phyloP scores from a whole-genome alignment of 495 filamentous ascomycete genomes.

The Trichoderma virens region DNA sequence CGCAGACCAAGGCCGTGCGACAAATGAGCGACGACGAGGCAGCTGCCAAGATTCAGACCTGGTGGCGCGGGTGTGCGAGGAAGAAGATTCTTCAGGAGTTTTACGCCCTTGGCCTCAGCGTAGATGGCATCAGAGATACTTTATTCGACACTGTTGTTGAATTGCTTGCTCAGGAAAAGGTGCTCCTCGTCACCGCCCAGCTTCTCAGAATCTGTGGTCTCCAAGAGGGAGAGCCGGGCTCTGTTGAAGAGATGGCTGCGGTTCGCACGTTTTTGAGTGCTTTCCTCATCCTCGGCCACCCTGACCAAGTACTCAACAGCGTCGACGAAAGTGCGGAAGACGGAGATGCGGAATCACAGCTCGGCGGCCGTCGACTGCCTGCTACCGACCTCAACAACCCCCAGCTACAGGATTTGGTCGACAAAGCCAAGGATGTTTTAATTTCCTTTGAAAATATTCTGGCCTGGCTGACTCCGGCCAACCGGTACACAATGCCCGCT shows the following conservation, averaged over 20 bases:
- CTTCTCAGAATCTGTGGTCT: conserved; percentile 72
- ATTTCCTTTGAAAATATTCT: conserved; percentile 74
- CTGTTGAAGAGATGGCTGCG: conserved; percentile 66
- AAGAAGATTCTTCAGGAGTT: conserved; percentile 60
- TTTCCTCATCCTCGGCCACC: conserved; percentile 88
- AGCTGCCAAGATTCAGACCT: conserved; percentile 63
- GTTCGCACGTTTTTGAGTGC: conserved; percentile 87
- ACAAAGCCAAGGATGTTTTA: conserved; percentile 79
- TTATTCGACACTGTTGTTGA: conserved; percentile 75
- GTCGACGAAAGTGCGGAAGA: conserved; percentile 60
- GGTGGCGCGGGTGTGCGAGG: conserved; percentile 60
- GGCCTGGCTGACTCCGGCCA: conserved; percentile 42
- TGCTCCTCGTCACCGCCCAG: conserved; percentile 60
- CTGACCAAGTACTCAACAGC: conserved; percentile 71
- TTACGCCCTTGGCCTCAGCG: conserved; percentile 58
- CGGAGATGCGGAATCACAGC: conserved; percentile 60
- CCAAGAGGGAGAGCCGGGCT: conserved; percentile 59
- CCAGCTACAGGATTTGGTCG: conserved; percentile 66
- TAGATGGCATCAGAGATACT: conserved; percentile 63
- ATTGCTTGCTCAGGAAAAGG: conserved; percentile 66
- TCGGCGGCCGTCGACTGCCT: conserved; percentile 37
- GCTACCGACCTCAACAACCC: conserved; percentile 48
- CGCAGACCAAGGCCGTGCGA: conserved; percentile 46
- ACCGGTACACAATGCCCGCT: conserved; percentile 50
- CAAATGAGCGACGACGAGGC: conserved; percentile 58